phyloP scores from a whole-genome alignment of 805 yeast species.

The Metschnikowia matae region DNA sequence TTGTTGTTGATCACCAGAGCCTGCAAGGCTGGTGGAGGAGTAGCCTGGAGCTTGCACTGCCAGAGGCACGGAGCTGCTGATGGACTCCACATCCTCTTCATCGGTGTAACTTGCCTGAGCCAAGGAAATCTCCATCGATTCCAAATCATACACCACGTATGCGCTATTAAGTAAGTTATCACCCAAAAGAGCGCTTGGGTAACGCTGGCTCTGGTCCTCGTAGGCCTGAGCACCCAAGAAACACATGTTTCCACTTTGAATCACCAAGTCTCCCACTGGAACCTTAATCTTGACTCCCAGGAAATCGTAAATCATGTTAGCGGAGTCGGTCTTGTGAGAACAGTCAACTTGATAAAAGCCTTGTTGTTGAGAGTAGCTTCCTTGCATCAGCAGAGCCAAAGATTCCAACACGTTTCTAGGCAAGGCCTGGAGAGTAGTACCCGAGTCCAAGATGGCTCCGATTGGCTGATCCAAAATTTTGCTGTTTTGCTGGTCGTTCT shows the following conservation, averaged over 20 bases:
- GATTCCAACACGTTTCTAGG: conserved; percentile 30
- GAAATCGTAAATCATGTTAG: conserved; percentile 39
- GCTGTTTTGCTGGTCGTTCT: conserved; percentile 11
- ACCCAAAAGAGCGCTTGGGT: conserved; percentile 60
- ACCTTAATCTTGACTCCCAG: conserved; percentile 30
- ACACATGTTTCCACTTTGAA: conserved; percentile 19
- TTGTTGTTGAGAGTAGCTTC: not conserved
- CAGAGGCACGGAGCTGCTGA: conserved; percentile 45
- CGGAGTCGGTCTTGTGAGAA: conserved; percentile 5
- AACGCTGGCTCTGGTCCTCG: conserved; percentile 53
- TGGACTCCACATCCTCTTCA: conserved; percentile 36
- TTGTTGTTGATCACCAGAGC: not conserved
- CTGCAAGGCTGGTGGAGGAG: conserved; percentile 30
- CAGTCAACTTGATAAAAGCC: conserved; percentile 10
- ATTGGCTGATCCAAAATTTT: conserved; percentile 2
- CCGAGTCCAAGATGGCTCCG: conserved; percentile 43
- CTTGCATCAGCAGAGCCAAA: conserved; percentile 12
- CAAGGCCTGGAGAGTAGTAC: conserved; percentile 48
- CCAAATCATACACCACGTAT: conserved; percentile 63
- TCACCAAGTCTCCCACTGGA: conserved; percentile 20
- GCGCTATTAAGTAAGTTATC: conserved; percentile 29
- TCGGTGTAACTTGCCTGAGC: conserved; percentile 30
- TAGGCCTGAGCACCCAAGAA: conserved; percentile 25
- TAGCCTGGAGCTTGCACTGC: conserved; percentile 40
- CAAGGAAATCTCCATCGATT: conserved; percentile 49